Evolutionary conservation across 176 grass and related monocot species (phyloP).

Genomic region (Coix lacrymajobi): DNA sequence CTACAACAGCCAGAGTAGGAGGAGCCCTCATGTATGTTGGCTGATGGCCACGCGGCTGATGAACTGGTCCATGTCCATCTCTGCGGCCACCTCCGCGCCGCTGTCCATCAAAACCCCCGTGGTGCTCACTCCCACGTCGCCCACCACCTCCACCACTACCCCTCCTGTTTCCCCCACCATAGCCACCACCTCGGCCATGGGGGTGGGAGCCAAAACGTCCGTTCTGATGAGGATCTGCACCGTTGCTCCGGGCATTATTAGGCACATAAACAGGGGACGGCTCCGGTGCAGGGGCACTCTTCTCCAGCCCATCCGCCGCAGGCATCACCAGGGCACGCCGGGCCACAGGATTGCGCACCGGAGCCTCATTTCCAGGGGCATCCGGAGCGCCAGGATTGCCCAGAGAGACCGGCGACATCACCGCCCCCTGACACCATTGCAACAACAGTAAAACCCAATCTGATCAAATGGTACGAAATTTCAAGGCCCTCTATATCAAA

Average conservation of each 20-base stretch:
- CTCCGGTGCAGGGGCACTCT: constrained; percentile 25
- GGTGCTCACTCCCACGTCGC: constrained; percentile 50
- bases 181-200: constrained; percentile 38
- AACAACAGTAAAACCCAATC: constrained; percentile 27
- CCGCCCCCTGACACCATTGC: constrained; percentile 21
- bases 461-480: background rate
- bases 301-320: constrained; percentile 9
- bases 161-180: constrained; percentile 65
- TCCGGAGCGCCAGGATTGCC: constrained; percentile 12
- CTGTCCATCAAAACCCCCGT: constrained; percentile 40
- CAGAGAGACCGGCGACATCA: constrained; percentile 22
- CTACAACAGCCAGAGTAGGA: constrained; percentile 35
- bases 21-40: constrained; percentile 45
- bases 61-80: constrained; percentile 36
- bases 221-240: constrained; percentile 30
- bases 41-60: constrained; percentile 49
- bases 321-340: constrained; percentile 29
- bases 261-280: constrained; percentile 24
- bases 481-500: background rate
- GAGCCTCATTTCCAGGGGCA: constrained; percentile 4
- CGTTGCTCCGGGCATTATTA: constrained; percentile 37
- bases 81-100: constrained; percentile 36
- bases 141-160: constrained; percentile 52
- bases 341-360: constrained; percentile 4
- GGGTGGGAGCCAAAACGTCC: constrained; percentile 34